A percentile compares a stretch with the other conserved stretches of the same genome.
Evolutionary conservation across 2,329 filamentous ascomycete species (phyloP).

Genomic region (Shiraia sp.): DNA sequence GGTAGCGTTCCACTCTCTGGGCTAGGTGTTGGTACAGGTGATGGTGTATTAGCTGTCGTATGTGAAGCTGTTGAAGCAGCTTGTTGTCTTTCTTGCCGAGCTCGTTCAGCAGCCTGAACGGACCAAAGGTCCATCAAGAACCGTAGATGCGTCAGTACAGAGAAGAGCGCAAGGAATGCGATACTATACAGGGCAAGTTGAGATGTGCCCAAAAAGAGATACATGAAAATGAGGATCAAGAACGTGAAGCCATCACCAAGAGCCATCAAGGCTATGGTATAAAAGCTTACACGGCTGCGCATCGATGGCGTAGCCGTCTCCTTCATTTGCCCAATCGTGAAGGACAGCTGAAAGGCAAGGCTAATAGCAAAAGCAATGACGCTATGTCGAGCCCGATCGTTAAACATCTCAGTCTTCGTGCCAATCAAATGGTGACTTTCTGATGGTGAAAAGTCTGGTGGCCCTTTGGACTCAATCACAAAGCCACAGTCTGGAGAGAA

Average conservation of each 20-base stretch:
- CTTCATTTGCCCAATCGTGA: conserved; percentile 65
- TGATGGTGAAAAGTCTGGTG: conserved; percentile 57
- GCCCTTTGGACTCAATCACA: conserved; percentile 63
- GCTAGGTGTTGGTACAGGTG: conserved; percentile 21
- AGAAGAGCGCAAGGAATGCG: conserved; percentile 63
- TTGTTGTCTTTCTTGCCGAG: conserved; percentile 49
- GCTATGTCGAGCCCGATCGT: conserved; percentile 56
- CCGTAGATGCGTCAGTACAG: conserved; percentile 65
- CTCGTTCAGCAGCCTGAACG: conserved; percentile 59
- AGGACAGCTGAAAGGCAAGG: conserved; percentile 57
- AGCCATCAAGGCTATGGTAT: conserved; percentile 64
- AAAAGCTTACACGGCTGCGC: conserved; percentile 66
- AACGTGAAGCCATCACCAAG: conserved; percentile 65
- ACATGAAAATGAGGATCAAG: conserved; percentile 58
- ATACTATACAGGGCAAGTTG: conserved; percentile 60
- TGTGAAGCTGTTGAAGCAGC: conserved; percentile 31
- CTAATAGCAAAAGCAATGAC: conserved; percentile 57
- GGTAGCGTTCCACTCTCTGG: conserved; percentile 8
- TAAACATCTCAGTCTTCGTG: conserved; percentile 61
- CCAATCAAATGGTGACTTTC: conserved; percentile 59
- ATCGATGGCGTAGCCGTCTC: conserved; percentile 68
- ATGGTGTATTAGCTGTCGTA: conserved; percentile 21
- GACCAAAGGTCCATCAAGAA: conserved; percentile 71
- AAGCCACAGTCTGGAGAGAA: conserved; percentile 72
- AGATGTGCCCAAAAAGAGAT: conserved; percentile 55